Evolutionary conservation across 495 filamentous ascomycete species (phyloP), one percentile per base, ranked within the genome.

Genomic region (Amorphotheca resinae): DNA sequence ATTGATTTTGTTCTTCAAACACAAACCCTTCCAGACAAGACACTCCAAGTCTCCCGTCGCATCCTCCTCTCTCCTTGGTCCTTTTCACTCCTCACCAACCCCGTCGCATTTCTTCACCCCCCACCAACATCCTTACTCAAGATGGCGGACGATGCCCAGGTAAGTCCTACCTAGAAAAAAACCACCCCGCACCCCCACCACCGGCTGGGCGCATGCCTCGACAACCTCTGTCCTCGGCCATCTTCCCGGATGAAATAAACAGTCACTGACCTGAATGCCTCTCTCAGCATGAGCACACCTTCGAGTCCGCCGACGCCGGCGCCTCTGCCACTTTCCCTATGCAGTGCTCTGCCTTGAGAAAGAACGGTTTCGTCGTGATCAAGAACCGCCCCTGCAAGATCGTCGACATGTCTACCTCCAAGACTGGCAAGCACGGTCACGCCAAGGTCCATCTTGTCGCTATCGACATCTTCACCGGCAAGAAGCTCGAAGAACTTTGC

Each of bases 381-480:
- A 96, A 99, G 78, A 68, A 72, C 63, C 89, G 91, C 57, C 91
- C 91, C 50, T 99, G 91, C 87, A 96, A 95, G 80, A 99, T 99
- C 57, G 84, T 95, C 64, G 91, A 95, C 60, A 99, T 99, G 91
- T 89, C 84, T 49, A 99, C 91, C 69, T 99, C 91, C 62, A 99
- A 99, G 87, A 99, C 91, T 50, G 91, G 91, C 66, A 99, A 99
- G 84, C 91, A 99, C 82, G 91, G 91, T 66, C 91, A 99, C 81
- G 91, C 91, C 66, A 99, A 99, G 81, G 91, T 96, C 63, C 87
- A 99, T 73, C 68, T 99, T 48, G 79, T 93, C 57, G 91, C 84
- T 60, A 78, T 89, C 63, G 91, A 99, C 63, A 95, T 99, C 73
- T 99, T 99, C 76, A 99, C 87, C 48, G 76, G 76, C 76, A 96